Percentiles rank a stretch among this genome's conserved stretches.
These are phyloP conservation scores for Gossypium schwendimanii DNA, from an alignment of 441 rosid genomes.

Conservation along the genomic window DNA sequence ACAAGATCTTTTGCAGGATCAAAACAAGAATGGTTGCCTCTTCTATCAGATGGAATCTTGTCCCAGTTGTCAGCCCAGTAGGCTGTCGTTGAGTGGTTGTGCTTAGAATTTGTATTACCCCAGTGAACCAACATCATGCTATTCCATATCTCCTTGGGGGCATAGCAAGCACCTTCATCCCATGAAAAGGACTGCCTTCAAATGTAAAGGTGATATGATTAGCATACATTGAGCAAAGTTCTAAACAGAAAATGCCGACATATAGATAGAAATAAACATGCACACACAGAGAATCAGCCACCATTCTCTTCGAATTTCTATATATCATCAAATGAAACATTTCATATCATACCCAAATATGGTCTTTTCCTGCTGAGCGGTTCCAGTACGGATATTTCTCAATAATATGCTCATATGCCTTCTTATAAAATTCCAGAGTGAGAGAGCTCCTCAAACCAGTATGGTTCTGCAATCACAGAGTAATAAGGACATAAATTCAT, in stretches of 20 bases:
- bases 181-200: constrained; percentile 87
- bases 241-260: not conserved
- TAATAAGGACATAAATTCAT: not conserved
- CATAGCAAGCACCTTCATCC: constrained; percentile 99
- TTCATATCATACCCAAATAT: constrained; percentile 69
- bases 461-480: constrained; percentile 37
- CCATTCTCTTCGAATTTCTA: not conserved
- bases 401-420: constrained; percentile 60
- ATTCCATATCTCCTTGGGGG: constrained; percentile 99
- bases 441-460: constrained; percentile 81
- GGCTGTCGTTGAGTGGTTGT: constrained; percentile 86
- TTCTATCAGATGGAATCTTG: constrained; percentile 51
- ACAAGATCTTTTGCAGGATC: constrained; percentile 93
- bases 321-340: not conserved
- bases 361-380: constrained; percentile 81
- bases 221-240: constrained; percentile 21
- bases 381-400: constrained; percentile 79
- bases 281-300: not conserved
- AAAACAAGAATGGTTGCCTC: constrained; percentile 87
- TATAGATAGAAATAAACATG: constrained; percentile 2
- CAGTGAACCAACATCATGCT: constrained; percentile 98
- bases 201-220: constrained; percentile 28
- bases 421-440: constrained; percentile 75
- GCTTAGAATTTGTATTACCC: constrained; percentile 96
- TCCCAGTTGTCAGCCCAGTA: constrained; percentile 89